Evolutionary conservation across 208 protist genomes (phyloP).

Genomic region (Leishmania tropica): DNA sequence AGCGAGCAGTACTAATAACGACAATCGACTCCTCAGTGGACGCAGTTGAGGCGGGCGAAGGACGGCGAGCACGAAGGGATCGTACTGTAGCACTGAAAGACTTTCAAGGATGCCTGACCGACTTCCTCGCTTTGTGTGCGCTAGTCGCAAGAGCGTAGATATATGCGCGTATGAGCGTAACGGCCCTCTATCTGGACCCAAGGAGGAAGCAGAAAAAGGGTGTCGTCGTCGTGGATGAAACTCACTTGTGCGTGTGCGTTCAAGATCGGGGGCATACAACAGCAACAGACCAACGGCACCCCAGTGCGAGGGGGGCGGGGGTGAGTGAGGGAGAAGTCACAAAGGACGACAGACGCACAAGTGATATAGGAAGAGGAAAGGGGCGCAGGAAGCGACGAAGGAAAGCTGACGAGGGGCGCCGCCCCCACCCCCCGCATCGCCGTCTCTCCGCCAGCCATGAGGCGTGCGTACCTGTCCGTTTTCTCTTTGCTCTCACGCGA

Average conservation of each 20-base stretch:
- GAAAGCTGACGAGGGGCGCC: not conserved
- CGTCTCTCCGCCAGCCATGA: not conserved
- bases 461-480: not conserved
- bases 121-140: not conserved
- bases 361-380: not conserved
- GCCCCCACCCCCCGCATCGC: not conserved
- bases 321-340: not conserved
- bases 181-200: not conserved
- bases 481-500: not conserved
- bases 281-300: not conserved
- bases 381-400: not conserved
- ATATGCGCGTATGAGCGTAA: not conserved
- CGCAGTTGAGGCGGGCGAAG: not conserved
- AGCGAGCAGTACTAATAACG: not conserved
- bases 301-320: not conserved
- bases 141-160: slow-evolving; percentile 5
- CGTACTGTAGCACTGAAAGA: not conserved
- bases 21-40: not conserved
- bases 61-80: not conserved
- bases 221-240: not conserved
- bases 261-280: not conserved
- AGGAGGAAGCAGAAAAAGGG: not conserved
- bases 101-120: not conserved
- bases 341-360: not conserved
- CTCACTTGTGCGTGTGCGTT: not conserved